phyloP scores from a whole-genome alignment of 371 early-diverging fungal genomes.

The Haplosporangium sp. region DNA sequence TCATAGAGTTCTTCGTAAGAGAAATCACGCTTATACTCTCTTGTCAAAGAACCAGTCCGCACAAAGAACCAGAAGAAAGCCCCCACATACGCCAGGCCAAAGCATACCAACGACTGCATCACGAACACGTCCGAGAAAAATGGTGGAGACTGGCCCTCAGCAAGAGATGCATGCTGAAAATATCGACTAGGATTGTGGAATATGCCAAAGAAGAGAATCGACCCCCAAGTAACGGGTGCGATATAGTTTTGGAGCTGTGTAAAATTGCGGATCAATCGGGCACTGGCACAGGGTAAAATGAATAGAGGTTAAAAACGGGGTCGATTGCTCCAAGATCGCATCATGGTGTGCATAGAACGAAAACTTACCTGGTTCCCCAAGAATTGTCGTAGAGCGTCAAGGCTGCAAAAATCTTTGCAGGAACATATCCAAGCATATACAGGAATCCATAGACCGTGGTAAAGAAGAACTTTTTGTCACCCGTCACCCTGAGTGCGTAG shows the following conservation, averaged over 20 bases:
- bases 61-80: slow-evolving; percentile 44
- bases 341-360: background rate
- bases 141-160: slow-evolving; percentile 22
- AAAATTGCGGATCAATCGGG: slow-evolving; percentile 50
- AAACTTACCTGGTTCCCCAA: slow-evolving; percentile 65
- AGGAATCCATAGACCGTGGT: slow-evolving; percentile 66
- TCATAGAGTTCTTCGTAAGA: slow-evolving; percentile 53
- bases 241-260: slow-evolving; percentile 42
- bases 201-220: slow-evolving; percentile 36
- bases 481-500: slow-evolving; percentile 59
- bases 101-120: slow-evolving; percentile 1
- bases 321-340: background rate
- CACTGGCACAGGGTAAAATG: slow-evolving; percentile 22
- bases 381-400: slow-evolving; percentile 70
- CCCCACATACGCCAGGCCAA: slow-evolving; percentile 16
- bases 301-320: background rate
- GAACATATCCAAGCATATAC: slow-evolving; percentile 68
- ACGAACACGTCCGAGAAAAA: slow-evolving; percentile 30
- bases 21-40: slow-evolving; percentile 44
- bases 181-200: slow-evolving; percentile 42
- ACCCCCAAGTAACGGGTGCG: slow-evolving; percentile 43
- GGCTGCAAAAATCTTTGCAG: slow-evolving; percentile 70
- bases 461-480: slow-evolving; percentile 59
- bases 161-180: slow-evolving; percentile 17
- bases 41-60: slow-evolving; percentile 25